Evolutionary conservation across 2,329 filamentous ascomycete species (phyloP).

Genomic region (Fusarium sp.): DNA sequence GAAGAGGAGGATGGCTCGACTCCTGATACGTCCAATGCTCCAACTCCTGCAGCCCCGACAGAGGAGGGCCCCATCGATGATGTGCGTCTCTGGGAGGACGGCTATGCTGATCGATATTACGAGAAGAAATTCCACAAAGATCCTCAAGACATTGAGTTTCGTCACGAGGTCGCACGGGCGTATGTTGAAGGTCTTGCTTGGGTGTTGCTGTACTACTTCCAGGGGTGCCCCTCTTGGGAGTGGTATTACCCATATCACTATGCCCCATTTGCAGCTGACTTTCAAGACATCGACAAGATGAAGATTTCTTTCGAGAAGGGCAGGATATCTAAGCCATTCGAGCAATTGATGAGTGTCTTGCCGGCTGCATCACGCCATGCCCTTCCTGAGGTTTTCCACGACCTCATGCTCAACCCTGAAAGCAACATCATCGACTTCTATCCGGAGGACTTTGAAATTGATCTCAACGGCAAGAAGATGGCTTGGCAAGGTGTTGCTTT

Average conservation of each 20-base stretch:
- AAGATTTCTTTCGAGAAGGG: slow-evolving; percentile 85
- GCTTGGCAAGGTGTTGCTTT: slow-evolving; percentile 96
- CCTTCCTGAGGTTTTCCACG: slow-evolving; percentile 86
- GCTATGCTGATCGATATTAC: slow-evolving; percentile 95
- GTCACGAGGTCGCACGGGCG: slow-evolving; percentile 85
- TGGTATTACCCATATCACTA: slow-evolving; percentile 99
- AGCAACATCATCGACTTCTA: slow-evolving; percentile 98
- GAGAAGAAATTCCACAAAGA: slow-evolving; percentile 93
- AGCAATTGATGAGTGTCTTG: slow-evolving; percentile 97
- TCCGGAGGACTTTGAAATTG: slow-evolving; percentile 90
- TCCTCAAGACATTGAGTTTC: slow-evolving; percentile 83
- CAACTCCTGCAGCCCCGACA: slow-evolving; percentile 54
- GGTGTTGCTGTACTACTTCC: slow-evolving; percentile 97
- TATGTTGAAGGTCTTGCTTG: slow-evolving; percentile 96
- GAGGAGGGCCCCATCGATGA: slow-evolving; percentile 79
- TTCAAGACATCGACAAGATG: slow-evolving; percentile 83
- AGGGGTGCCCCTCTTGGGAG: slow-evolving; percentile 97
- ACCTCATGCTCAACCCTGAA: slow-evolving; percentile 86
- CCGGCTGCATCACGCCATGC: slow-evolving; percentile 93
- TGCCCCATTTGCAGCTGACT: slow-evolving; percentile 95
- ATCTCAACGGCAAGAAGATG: slow-evolving; percentile 98
- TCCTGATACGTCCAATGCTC: slow-evolving; percentile 62
- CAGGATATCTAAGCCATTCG: slow-evolving; percentile 87
- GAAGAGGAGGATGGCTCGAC: slow-evolving; percentile 70
- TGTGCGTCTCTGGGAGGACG: slow-evolving; percentile 92